Percentiles rank a stretch among this genome's conserved stretches.
Conservation (phyloP, 139 green algal species). For the Deuterostichococcus epilithicus region DNA sequence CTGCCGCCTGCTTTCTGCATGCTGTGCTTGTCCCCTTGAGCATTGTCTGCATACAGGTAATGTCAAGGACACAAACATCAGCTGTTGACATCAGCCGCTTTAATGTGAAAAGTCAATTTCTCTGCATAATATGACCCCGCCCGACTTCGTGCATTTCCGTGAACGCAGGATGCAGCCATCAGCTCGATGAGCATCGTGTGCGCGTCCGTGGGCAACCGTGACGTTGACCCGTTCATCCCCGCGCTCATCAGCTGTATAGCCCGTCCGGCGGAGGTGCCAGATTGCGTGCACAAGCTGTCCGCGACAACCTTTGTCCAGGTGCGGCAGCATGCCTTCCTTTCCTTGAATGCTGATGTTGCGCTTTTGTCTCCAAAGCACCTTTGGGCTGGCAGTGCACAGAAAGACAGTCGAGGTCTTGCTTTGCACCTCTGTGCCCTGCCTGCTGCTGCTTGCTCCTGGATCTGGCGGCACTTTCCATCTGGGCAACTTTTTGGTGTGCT, state of each 20-base stretch:
- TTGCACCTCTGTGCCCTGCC: too few relatives aligned
- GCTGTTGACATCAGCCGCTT: too few relatives aligned
- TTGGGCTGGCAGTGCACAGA: not conserved
- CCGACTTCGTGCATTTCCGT: not conserved
- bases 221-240: constrained; percentile 87
- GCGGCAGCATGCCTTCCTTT: constrained; percentile 1
- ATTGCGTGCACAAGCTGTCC: constrained; percentile 89
- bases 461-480: too few relatives aligned
- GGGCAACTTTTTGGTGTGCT: too few relatives aligned
- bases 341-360: not conserved
- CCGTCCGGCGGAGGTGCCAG: constrained; percentile 62
- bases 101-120: not conserved
- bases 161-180: constrained; percentile 26
- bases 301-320: constrained; percentile 87
- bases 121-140: constrained; percentile 8
- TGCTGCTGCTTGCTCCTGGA: too few relatives aligned
- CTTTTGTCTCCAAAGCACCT: too few relatives aligned
- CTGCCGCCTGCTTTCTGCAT: too few relatives aligned
- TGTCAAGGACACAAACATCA: too few relatives aligned
- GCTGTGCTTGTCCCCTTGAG: too few relatives aligned
- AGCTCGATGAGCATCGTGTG: constrained; percentile 44
- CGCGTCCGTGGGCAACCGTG: constrained; percentile 71
- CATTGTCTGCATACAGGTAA: too few relatives aligned
- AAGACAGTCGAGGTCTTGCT: not conserved
- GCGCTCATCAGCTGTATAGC: constrained; percentile 77